A percentile compares a stretch with the other conserved stretches of the same genome.
Conservation (phyloP, 2,329 filamentous ascomycete species). For the Cladophialophora immunda region DNA sequence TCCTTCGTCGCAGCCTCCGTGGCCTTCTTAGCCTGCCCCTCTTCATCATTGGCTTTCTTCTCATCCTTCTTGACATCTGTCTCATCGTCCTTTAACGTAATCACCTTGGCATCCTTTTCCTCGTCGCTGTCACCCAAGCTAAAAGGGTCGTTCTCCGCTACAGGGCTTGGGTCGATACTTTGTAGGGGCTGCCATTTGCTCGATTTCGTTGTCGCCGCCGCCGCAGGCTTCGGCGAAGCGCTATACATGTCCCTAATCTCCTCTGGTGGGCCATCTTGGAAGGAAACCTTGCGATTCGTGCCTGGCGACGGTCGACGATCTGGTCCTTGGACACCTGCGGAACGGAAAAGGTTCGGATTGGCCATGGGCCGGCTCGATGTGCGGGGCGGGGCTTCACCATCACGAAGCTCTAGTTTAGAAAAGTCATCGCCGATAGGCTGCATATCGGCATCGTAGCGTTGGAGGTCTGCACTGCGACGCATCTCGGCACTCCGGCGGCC, state of each 20-base stretch:
- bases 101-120: constrained; percentile 79
- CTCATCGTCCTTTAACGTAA: constrained; percentile 64
- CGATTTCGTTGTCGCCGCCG: constrained; percentile 63
- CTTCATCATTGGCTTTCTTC: constrained; percentile 56
- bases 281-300: constrained; percentile 61
- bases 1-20: constrained; percentile 60
- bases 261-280: constrained; percentile 72
- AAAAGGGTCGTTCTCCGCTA: constrained; percentile 93
- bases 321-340: constrained; percentile 39
- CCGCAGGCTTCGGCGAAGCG: constrained; percentile 66
- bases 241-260: constrained; percentile 81
- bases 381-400: constrained; percentile 66
- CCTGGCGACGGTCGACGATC: constrained; percentile 58
- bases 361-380: constrained; percentile 71
- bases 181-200: constrained; percentile 99
- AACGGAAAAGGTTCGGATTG: constrained; percentile 82
- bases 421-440: constrained; percentile 92
- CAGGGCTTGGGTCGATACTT: constrained; percentile 81
- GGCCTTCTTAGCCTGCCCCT: constrained; percentile 71
- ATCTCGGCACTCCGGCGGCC: constrained; percentile 68
- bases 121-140: constrained; percentile 95
- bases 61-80: constrained; percentile 42
- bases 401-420: constrained; percentile 68
- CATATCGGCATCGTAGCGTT: constrained; percentile 93
- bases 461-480: constrained; percentile 83